These are phyloP conservation scores for Coniosporium apollinis DNA, from an alignment of 495 filamentous ascomycete genomes.

Conservation along the genomic window DNA sequence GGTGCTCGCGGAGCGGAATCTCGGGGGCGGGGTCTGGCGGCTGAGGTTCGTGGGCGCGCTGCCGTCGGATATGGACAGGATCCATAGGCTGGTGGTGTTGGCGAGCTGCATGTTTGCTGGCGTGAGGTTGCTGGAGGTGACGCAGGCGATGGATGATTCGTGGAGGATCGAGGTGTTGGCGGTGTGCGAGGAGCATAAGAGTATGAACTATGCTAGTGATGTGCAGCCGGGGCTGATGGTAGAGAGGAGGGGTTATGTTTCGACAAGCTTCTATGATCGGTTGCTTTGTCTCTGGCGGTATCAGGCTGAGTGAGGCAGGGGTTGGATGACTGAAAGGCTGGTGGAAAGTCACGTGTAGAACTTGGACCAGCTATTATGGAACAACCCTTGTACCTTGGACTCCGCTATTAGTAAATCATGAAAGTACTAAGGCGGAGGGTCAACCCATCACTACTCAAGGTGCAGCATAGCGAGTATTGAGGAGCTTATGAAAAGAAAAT, in stretches of 20 bases:
- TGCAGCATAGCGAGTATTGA: no score
- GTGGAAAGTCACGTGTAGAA: no score
- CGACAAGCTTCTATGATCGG: conserved; percentile 83
- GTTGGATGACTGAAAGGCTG: no score
- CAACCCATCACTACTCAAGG: no score
- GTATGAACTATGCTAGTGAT: conserved; percentile 91
- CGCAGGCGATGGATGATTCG: conserved; percentile 7
- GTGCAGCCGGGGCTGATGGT: conserved; percentile 30
- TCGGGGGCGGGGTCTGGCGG: conserved; percentile 87
- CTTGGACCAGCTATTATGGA: no score
- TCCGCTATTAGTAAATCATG: no score
- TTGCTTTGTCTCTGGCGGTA: conserved; percentile 59
- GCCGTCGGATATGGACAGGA: no score
- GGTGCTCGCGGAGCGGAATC: conserved; percentile 42
- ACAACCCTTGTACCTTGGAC: no score
- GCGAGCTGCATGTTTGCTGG: conserved; percentile 93
- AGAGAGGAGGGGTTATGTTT: conserved; percentile 31
- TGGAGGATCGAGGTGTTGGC: conserved; percentile 53
- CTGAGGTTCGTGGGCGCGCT: conserved; percentile 38
- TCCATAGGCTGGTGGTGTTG: conserved; percentile 36
- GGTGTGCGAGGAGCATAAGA: conserved; percentile 72
- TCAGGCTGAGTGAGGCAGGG: conserved; percentile 1
- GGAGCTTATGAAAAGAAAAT: no score
- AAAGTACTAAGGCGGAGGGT: no score
- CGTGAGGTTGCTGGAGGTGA: conserved; percentile 45